Percentiles rank a stretch among this genome's conserved stretches.
These are phyloP conservation scores for Mycena metata DNA, from an alignment of 768 basidiomycete species.

Conservation along the genomic window DNA sequence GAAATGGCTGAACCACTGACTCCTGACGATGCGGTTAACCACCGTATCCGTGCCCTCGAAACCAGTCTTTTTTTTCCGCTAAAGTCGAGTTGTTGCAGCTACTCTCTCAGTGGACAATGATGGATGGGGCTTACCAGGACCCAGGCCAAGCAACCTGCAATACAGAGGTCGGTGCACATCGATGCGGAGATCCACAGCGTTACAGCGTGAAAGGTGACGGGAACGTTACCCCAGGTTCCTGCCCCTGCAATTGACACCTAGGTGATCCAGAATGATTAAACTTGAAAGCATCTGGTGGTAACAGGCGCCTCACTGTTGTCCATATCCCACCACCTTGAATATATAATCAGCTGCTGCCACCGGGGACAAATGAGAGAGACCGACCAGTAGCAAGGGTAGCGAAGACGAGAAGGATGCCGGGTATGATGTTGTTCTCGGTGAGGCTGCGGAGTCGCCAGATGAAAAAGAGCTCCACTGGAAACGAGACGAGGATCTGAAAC, in stretches of 20 bases:
- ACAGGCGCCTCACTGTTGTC: slow-evolving; percentile 41
- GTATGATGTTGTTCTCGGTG: slow-evolving; percentile 3
- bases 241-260: no score
- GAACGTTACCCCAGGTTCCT: no score
- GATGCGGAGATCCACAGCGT: slow-evolving; percentile 58
- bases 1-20: slow-evolving; percentile 9
- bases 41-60: slow-evolving; percentile 11
- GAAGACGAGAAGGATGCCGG: not conserved
- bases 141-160: slow-evolving; percentile 53
- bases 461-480: slow-evolving; percentile 11
- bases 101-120: not conserved
- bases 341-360: no score
- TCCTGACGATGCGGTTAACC: slow-evolving; percentile 18
- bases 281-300: no score
- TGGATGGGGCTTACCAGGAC: slow-evolving; percentile 40
- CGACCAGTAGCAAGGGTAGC: not conserved
- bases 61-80: slow-evolving; percentile 41
- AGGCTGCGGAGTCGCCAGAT: slow-evolving; percentile 12
- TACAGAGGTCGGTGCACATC: slow-evolving; percentile 54
- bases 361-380: no score
- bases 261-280: no score
- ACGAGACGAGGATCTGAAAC: not conserved
- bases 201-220: slow-evolving; percentile 47
- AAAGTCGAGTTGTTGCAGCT: not conserved
- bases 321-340: slow-evolving; percentile 55